Base-by-base conservation (phyloP, 2,329 filamentous ascomycete genomes). In the Amphichorda felina region DNA sequence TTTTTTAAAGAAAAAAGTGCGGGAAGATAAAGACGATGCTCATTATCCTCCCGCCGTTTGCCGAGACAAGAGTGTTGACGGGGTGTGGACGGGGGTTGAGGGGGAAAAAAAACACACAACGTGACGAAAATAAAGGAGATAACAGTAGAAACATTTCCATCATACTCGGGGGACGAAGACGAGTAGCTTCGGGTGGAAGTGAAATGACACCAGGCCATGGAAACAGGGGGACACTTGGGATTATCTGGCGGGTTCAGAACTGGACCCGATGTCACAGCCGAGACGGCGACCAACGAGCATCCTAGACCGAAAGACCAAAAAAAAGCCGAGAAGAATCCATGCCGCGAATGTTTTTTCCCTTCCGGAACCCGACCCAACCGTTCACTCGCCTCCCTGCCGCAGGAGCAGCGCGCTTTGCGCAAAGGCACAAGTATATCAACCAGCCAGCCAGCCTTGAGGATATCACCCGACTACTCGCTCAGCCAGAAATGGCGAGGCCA, bases 391-490 rank as follows among this genome's bases (percentile, higher is more conserved):
- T 26, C 24, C 26, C 31, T 36, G 34, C 34, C 34, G 27, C 29
- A 30, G 29, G 29, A 40, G 35, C 38, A 39, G 33, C 38, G 38
- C 34, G 34, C 32, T 18, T 18, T 35, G 38, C 39, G 34, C 37
- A 38, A 28, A 38, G 39, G 28, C 33, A 41, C 35, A 28, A 36
- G 32, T 38, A 38, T 38, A 38, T 41, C 31, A 41, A 36, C 33
- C 36, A 41, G 38, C 36, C 30, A 40, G 35, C 34, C 35, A 33
- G 40, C 37, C 32, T 35, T 37, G 40, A 11, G 25, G 30, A 22
- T 40, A 43, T 37, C 49, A 47, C 48, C 48, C 44, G 45, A 46
- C 47, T 41, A 27, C 41, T 41, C 36, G 34, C 44, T 39, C 38
- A 40, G 38, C 44, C 15, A 22, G 14, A 40, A 30, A 40, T 43